Conservation (phyloP, 1,284 basidiomycete genomes). For the Cutaneotrichosporon sp. region DNA sequence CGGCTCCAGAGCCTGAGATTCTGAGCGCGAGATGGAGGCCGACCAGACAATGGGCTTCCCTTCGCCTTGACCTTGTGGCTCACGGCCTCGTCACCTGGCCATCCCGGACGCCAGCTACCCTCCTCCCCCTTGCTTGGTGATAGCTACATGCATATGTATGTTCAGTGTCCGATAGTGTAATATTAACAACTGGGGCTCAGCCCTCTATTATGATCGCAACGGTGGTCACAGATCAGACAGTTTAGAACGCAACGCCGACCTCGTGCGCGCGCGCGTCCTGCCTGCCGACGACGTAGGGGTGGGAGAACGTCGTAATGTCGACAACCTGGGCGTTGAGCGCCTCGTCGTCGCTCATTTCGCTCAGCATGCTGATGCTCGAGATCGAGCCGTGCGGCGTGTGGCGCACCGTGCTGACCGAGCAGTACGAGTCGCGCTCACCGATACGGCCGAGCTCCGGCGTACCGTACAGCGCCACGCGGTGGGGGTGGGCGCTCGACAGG, state of each 20-base stretch:
- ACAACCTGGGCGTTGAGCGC: constrained; percentile 45
- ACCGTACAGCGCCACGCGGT: constrained; percentile 45
- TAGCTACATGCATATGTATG: too few species aligned
- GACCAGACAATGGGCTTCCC: too few species aligned
- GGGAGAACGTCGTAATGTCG: constrained; percentile 33
- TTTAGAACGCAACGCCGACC: constrained; percentile 23
- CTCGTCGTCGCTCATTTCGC: constrained; percentile 46
- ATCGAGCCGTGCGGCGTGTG: constrained; percentile 15
- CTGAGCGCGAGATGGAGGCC: too few species aligned
- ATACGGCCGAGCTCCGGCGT: constrained; percentile 20
- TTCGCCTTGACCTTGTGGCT: too few species aligned
- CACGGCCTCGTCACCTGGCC: too few species aligned
- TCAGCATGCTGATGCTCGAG: constrained; percentile 20
- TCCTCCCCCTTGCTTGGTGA: too few species aligned
- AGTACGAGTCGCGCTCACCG: constrained; percentile 5
- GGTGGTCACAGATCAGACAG: neutral
- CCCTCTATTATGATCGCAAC: too few species aligned
- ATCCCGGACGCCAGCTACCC: too few species aligned
- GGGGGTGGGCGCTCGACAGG: constrained; percentile 38
- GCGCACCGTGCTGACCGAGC: constrained; percentile 8
- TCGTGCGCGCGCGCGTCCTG: constrained; percentile 20
- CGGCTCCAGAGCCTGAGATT: too few species aligned
- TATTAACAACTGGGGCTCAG: too few species aligned
- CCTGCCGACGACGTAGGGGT: constrained; percentile 15
- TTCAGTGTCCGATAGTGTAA: too few species aligned